Evolutionary conservation across 139 green algal species (phyloP), one percentile per base, ranked within the genome.

Genomic region (Yamagishiella unicocca): DNA sequence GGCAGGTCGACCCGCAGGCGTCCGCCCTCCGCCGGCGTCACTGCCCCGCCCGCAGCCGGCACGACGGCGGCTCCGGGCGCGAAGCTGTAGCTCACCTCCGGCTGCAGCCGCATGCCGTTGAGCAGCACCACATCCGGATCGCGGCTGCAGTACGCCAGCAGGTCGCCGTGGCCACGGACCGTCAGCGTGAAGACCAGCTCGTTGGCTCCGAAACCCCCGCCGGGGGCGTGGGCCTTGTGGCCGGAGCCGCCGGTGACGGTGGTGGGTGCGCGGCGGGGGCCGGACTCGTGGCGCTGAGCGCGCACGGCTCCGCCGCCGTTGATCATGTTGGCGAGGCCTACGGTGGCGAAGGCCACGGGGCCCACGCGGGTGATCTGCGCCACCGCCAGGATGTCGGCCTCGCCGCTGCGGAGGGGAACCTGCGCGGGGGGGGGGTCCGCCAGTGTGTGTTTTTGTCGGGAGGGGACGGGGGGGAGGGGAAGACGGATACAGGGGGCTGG

Each of bases 321-420:
- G 33, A 96, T 92, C 94, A 98, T 96, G 38, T 93, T 90, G 0
- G 86, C 40, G 22, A 98, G 89, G 5, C 95, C 96, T 2, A 98
- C 37, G 6, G 92, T 86, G 45, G 93, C 92, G 71, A 96, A 94
- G 40, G 76, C 50, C 1, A 70, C 43, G 33, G 70, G 4, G 45
- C 75, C 75, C 22, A 50, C 21, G 72, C 78, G 53, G 37, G 55
- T 10, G 5, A 92, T 21, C 29, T 54, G 89, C 0, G 89, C 46
- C 1, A 94, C 53, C 4, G 61, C 77, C 10, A 94, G 2, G 0
- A 94, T n/a, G 61, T 94, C 92, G 19, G 73, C 85, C 58, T 77
- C 45, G 1, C n/a, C 87, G 22, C 50, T 43, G 33, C 5, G 12
- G 42, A 94, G 87, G 21, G 37, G 29, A 38, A 94, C 88, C 43